phyloP scores from a whole-genome alignment of 192 early-diverging fungal species.

The Linnemannia hyalina region DNA sequence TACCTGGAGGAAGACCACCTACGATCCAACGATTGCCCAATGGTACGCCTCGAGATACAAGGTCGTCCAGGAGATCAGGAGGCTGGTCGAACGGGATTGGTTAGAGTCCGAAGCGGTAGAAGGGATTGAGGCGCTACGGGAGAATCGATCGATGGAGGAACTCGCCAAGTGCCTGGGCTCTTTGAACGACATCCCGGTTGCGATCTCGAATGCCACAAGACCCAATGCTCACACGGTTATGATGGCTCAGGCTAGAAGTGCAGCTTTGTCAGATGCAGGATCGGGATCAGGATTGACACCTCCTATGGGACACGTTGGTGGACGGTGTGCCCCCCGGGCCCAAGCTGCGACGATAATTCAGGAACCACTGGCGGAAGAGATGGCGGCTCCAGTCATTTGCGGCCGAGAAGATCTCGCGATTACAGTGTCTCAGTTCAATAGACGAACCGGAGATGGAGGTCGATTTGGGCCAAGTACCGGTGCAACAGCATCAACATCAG shows the following conservation, averaged over 20 bases:
- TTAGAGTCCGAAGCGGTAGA: not conserved
- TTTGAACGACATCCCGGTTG: not conserved
- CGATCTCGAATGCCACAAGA: not conserved
- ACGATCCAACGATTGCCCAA: not conserved
- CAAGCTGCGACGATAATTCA: not conserved
- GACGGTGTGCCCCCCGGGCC: not conserved
- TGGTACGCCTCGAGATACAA: not conserved
- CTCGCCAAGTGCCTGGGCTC: not conserved
- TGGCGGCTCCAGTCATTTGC: not conserved
- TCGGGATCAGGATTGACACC: not conserved
- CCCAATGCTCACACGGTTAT: not conserved
- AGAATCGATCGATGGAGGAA: not conserved
- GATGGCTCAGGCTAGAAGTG: not conserved
- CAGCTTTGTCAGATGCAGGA: not conserved
- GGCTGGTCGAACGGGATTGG: not conserved
- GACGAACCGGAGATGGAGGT: not conserved
- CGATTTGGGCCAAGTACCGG: not conserved
- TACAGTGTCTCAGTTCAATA: not conserved
- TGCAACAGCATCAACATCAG: not conserved
- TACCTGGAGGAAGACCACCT: not conserved
- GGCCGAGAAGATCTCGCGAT: not conserved
- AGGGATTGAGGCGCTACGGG: not conserved
- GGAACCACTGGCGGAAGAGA: not conserved
- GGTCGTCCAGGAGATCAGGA: not conserved
- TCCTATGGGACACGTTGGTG: not conserved